Base-by-base conservation (phyloP, 2,329 filamentous ascomycete genomes). In the Nemania abortiva region DNA sequence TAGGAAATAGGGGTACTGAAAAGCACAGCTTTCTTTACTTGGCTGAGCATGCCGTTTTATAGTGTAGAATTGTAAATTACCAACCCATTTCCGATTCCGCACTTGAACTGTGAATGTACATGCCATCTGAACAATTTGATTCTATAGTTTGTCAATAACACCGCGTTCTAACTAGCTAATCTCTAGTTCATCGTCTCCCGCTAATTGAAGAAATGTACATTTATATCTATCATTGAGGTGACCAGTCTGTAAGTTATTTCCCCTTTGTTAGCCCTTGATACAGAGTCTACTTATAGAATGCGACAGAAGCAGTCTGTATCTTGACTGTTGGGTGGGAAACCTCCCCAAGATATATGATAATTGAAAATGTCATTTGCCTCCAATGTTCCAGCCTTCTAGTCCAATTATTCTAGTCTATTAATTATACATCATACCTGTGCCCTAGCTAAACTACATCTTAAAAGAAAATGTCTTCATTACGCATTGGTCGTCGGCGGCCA, bases 401-500 rank as follows among this genome's bases (percentile, higher is more conserved):
- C 47, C 22, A 53, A 47, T 54, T 45, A 20, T 47, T 9, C 45
- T 37, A 37, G 34, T 37, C 34, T 9, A 37, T 37, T 50, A 24
- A 11, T 50, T 49, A n/a, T 34, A 49, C 42, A 56, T 2, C 13
- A 29, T 47, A 18, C 15, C 39, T 13, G 27, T 15, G 24, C 56
- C n/a, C 27, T 3, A 45, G 11, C 39, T 20, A 55, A 31, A 27
- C 34, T 55, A 64, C 49, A 60, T 49, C 11, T 10, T 27, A n/a
- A 22, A 31, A 60, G 7, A 0, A 39, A 52, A 50, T 47, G 10
- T n/a, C 10, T 6, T 22, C 37, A 18, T 63, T 53, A 71, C 18
- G 63, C 60, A 45, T 74, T 61, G 49, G 59, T 70, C 61, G 58
- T 71, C 15, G 74, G 72, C 11, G 86, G 86, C 83, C 84, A 87